These are phyloP conservation scores for Pneumocystis murina DNA, from an alignment of 1,139 yeast species.

Conservation along the genomic window DNA sequence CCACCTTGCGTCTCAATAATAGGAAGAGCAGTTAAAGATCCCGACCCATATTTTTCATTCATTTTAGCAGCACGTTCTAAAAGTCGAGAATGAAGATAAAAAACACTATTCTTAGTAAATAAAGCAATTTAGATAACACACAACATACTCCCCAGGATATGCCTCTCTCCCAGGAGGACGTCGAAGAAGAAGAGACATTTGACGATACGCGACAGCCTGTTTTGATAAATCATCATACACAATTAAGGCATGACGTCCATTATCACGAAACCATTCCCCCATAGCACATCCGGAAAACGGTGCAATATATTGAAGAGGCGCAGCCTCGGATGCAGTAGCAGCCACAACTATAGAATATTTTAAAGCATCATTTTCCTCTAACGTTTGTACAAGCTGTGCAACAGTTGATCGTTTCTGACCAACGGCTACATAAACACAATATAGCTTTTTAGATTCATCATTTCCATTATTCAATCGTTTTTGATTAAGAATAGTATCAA, in stretches of 20 bases:
- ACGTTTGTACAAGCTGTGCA: slow-evolving; percentile 97
- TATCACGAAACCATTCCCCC: slow-evolving; percentile 99
- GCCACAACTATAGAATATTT: slow-evolving; percentile 97
- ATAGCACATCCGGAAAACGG: slow-evolving; percentile 99
- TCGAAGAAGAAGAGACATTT: slow-evolving; percentile 91
- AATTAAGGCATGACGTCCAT: slow-evolving; percentile 94
- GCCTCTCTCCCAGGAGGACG: slow-evolving; percentile 97
- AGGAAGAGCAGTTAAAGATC: slow-evolving; percentile 92
- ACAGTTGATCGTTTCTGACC: slow-evolving; percentile 99
- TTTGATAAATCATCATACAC: slow-evolving; percentile 96
- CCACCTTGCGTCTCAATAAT: slow-evolving; percentile 98
- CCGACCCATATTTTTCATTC: slow-evolving; percentile 79
- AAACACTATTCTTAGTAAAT: slow-evolving; percentile 31
- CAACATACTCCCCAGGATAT: slow-evolving; percentile 63
- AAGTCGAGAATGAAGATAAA: slow-evolving; percentile 91
- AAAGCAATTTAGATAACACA: not conserved
- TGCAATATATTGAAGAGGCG: slow-evolving; percentile 99
- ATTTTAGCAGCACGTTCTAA: slow-evolving; percentile 96
- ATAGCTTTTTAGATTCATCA: slow-evolving; percentile 93
- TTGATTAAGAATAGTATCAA: slow-evolving; percentile 96
- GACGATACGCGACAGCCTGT: slow-evolving; percentile 99
- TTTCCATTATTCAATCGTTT: slow-evolving; percentile 93
- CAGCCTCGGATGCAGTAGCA: slow-evolving; percentile 99
- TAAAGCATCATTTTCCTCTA: slow-evolving; percentile 95
- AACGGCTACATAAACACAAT: slow-evolving; percentile 99